Conservation (phyloP, 2,329 filamentous ascomycete species). For the Camptophora hylomeconis region DNA sequence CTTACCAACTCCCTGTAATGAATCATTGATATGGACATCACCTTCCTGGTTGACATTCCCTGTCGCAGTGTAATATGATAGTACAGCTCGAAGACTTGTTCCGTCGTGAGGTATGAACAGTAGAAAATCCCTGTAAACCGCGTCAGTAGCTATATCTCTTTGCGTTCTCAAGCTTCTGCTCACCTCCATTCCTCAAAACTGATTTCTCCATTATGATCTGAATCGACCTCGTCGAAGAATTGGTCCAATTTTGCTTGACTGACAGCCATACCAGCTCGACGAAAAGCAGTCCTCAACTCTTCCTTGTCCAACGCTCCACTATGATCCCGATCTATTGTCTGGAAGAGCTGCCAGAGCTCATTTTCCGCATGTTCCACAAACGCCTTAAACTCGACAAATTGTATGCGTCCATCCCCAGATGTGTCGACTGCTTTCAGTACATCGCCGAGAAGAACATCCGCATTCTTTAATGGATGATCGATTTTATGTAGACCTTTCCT, state of each 20-base stretch:
- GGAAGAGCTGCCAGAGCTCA: slow-evolving; percentile 70
- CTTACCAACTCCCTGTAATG: slow-evolving; percentile 89
- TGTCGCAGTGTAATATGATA: slow-evolving; percentile 84
- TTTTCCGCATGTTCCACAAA: slow-evolving; percentile 83
- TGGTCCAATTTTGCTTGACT: slow-evolving; percentile 63
- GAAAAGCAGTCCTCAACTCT: slow-evolving; percentile 72
- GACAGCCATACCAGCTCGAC: slow-evolving; percentile 63
- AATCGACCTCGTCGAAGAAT: slow-evolving; percentile 84
- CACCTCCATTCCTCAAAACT: slow-evolving; percentile 96
- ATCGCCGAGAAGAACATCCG: slow-evolving; percentile 67
- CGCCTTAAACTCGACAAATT: slow-evolving; percentile 79
- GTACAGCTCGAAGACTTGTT: slow-evolving; percentile 63
- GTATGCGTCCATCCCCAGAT: slow-evolving; percentile 77
- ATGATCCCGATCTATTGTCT: slow-evolving; percentile 70
- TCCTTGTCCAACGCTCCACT: slow-evolving; percentile 76
- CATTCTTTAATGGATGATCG: slow-evolving; percentile 91
- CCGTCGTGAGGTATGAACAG: slow-evolving; percentile 67
- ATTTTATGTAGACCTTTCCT: slow-evolving; percentile 76
- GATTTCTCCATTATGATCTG: slow-evolving; percentile 75
- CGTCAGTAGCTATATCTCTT: slow-evolving; percentile 7
- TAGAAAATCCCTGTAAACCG: slow-evolving; percentile 69
- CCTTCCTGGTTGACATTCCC: slow-evolving; percentile 86
- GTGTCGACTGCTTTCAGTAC: slow-evolving; percentile 75
- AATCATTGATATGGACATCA: slow-evolving; percentile 85
- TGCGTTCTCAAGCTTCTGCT: slow-evolving; percentile 24